A percentile compares a stretch with the other conserved stretches of the same genome.
Evolutionary conservation across 2,329 filamentous ascomycete species (phyloP).

Genomic region (Leptographium flavum): DNA sequence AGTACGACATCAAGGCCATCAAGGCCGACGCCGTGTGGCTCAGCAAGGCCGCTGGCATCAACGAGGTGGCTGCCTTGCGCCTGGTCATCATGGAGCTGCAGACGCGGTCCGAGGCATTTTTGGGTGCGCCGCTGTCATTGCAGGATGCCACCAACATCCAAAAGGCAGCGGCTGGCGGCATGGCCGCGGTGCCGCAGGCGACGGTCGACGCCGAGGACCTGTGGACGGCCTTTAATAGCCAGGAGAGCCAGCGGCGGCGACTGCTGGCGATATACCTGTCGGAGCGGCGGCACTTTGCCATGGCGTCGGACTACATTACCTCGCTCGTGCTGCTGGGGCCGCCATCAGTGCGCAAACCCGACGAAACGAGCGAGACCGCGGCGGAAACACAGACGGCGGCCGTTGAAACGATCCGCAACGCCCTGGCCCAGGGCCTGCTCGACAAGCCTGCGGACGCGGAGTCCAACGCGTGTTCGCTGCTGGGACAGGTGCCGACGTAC

Average conservation of each 20-base stretch:
- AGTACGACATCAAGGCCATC: slow-evolving; percentile 62
- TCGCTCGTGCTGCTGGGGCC: slow-evolving; percentile 31
- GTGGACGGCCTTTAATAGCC: slow-evolving; percentile 45
- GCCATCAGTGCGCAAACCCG: slow-evolving; percentile 6
- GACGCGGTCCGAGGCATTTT: slow-evolving; percentile 55
- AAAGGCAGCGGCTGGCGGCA: slow-evolving; percentile 52
- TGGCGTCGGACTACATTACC: slow-evolving; percentile 42
- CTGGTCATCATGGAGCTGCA: slow-evolving; percentile 76
- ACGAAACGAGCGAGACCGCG: neutral
- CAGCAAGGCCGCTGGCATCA: slow-evolving; percentile 61
- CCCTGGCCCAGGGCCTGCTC: slow-evolving; percentile 2
- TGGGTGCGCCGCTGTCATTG: slow-evolving; percentile 57
- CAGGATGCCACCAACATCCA: slow-evolving; percentile 67
- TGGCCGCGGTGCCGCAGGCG: slow-evolving; percentile 14
- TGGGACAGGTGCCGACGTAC: slow-evolving; percentile 33
- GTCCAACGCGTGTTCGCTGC: slow-evolving; percentile 19
- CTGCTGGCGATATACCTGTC: slow-evolving; percentile 57
- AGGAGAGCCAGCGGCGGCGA: slow-evolving; percentile 48
- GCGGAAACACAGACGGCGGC: neutral
- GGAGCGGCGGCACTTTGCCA: slow-evolving; percentile 55
- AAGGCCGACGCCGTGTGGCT: slow-evolving; percentile 82
- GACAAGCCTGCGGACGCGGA: neutral
- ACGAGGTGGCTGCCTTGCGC: slow-evolving; percentile 69
- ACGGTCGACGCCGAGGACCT: slow-evolving; percentile 41
- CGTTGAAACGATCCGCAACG: slow-evolving; percentile 4